phyloP scores from a whole-genome alignment of 2,329 filamentous ascomycete species.

The Nakataea oryzae region DNA sequence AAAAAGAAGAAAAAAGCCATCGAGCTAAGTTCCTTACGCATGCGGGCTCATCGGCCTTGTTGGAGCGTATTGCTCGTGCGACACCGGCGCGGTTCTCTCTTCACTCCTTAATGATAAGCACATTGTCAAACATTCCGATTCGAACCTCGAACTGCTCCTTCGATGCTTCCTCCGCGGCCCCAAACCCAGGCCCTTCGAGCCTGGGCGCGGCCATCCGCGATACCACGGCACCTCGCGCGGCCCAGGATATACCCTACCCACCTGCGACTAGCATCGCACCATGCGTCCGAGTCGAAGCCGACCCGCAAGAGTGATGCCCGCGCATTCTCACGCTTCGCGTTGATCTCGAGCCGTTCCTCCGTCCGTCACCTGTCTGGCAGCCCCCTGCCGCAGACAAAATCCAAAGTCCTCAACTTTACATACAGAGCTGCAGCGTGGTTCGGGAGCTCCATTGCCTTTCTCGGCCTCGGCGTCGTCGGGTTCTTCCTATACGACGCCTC shows the following conservation, averaged over 20 bases:
- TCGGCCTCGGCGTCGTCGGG: slow-evolving; percentile 58
- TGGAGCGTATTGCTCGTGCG: too few relatives aligned
- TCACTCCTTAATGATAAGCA: not conserved
- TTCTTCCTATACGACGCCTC: slow-evolving; percentile 94
- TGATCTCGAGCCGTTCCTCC: slow-evolving; percentile 5
- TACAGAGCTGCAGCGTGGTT: slow-evolving; percentile 62
- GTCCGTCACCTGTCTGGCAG: slow-evolving; percentile 38
- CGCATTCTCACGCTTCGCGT: not conserved
- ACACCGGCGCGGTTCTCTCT: not conserved
- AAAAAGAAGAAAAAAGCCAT: too few relatives aligned
- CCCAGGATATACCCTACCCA: not conserved
- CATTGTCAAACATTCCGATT: too few relatives aligned
- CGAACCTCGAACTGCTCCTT: not conserved
- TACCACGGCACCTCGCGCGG: not conserved
- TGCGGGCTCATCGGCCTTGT: not conserved
- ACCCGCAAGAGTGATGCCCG: not conserved
- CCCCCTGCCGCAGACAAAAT: slow-evolving; percentile 37
- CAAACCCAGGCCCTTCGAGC: not conserved
- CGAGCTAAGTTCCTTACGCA: not conserved
- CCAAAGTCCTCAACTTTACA: slow-evolving; percentile 42
- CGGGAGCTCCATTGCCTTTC: slow-evolving; percentile 64
- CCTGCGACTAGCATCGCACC: not conserved
- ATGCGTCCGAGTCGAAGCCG: not conserved
- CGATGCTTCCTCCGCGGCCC: not conserved
- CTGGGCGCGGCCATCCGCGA: not conserved